Evolutionary conservation across 495 filamentous ascomycete species (phyloP), one percentile per base, ranked within the genome.

Genomic region (Talaromyces wortmannii): DNA sequence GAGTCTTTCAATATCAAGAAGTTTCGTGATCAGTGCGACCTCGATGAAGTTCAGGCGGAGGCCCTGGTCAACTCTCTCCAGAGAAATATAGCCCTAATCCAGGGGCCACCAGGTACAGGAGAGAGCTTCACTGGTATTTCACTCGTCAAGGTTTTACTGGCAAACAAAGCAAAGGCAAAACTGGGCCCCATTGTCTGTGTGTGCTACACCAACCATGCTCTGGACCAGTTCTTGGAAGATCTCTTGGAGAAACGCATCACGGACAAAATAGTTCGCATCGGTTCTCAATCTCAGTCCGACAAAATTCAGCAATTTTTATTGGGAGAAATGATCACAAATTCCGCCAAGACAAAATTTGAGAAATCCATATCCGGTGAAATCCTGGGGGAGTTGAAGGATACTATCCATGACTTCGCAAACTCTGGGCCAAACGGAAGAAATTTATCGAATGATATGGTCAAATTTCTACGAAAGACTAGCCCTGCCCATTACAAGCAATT

Each of bases 101-200:
- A 91, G 69, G 88, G 88, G 0, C 88, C 88, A 0, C 88, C 88
- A 0, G 88, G 88, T 4, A 90, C 86, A 0, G 88, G 88, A 12
- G 90, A 91, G 65, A 67, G 65, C 18, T 65, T 59, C 40, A 58
- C 68, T 6, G 69, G 67, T 4, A 57, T 72, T 6, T 55, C 74
- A 55, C 52, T 82, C 16, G 76, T 84, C 13, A 79, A 82, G 55
- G 74, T 79, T 2, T 63, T 91, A 7, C 66, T 91, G 5, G 72
- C 63, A 3, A 85, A 86, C 58, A 75, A 76, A 45, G 50, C 43
- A 0, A 52, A 57, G n/a, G 68, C 71, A 1, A 55, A 66, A 0
- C 68, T 84, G 6, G 84, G 83, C 0, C 86, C 87, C 0, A 83
- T 89, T n/a, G 63, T 90, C 8, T 62, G 63, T 31, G 65, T 68